Evolutionary conservation across 768 basidiomycete genomes (phyloP).

Genomic region (Rhodotorula kratochvilovae): DNA sequence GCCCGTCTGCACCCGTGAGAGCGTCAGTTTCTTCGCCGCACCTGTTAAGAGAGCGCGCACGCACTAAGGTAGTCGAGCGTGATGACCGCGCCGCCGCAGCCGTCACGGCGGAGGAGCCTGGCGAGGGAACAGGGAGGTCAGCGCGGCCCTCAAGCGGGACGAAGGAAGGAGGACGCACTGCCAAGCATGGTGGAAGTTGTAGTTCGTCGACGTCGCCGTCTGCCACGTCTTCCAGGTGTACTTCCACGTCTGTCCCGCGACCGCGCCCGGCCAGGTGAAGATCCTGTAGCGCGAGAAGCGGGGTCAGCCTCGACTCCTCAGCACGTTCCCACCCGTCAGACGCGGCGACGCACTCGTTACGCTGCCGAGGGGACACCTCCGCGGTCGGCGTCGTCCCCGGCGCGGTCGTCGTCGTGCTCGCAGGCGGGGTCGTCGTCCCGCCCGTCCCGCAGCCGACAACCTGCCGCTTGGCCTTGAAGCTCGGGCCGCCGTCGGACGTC

Average conservation of each 20-base stretch:
- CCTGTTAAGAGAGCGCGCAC: neutral
- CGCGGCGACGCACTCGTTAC: slow-evolving; percentile 4
- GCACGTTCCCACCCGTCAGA: neutral
- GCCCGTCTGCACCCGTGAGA: neutral
- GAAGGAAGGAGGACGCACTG: neutral
- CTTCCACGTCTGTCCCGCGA: slow-evolving; percentile 3
- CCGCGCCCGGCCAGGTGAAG: slow-evolving; percentile 24
- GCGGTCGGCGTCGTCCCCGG: neutral
- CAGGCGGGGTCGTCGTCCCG: neutral
- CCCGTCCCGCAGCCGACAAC: neutral
- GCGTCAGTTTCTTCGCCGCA: neutral
- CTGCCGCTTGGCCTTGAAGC: slow-evolving; percentile 14
- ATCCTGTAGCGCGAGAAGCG: neutral
- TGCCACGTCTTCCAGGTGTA: slow-evolving; percentile 24
- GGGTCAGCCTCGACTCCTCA: neutral
- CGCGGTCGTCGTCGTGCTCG: slow-evolving; percentile 1
- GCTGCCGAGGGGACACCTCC: neutral
- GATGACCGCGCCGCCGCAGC: slow-evolving; percentile 15
- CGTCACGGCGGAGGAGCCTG: slow-evolving; percentile 24
- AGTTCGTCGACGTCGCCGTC: neutral
- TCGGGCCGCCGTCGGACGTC: too few relatives aligned
- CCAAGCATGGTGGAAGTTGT: slow-evolving; percentile 20
- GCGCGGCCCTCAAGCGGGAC: neutral
- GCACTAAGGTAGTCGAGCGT: slow-evolving; percentile 16
- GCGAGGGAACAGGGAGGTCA: too few relatives aligned